Base-by-base conservation (phyloP, 495 filamentous ascomycete genomes). In the Neurospora tetrasperma region DNA sequence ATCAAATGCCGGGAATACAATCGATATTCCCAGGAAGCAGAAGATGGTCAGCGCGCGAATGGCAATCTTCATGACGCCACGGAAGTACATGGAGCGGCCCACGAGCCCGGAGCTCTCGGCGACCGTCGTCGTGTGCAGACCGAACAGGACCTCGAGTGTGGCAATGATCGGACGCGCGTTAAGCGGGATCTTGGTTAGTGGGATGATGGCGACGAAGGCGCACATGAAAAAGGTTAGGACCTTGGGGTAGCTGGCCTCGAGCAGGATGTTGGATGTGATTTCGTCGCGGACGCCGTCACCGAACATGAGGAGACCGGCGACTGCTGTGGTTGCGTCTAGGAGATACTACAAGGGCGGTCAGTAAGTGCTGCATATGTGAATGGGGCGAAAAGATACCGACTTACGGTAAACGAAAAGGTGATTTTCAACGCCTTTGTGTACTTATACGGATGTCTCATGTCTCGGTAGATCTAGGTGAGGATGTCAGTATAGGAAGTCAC, bases 391-490 rank as follows among this genome's bases (percentile, higher is more conserved):
- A 42, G n/a, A 59, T 0, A 8, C 6, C 6, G 68, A 77, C 89
- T 78, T 86, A 95, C 92, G 59, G 94, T 97, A 81, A 97, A 98
- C n/a, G 89, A 81, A 78, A 96, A 98, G 1, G 94, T 97, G 48
- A 90, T 87, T 77, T 90, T 89, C 23, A 98, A 85, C 69, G 90
- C 91, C 79, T 88, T 88, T 27, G 84, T 85, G 80, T 96, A 98
- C 78, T 93, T 96, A 66, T 92, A 86, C 0, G 96, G 94, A 80
- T 98, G 96, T 74, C 96, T 87, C 96, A 99, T 99, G 82, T 99
- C 96, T 70, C 94, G 88, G 80, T 97, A 99, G 77, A 99, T 97
- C 84, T 86, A 31, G 2, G 39, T 11, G 10, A 2, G 10, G n/a
- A n/a, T 8, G 74, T 74, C 42, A 73, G 69, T 31, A 69, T 18